These are phyloP conservation scores for Pseudonectria foliicola DNA, from an alignment of 2,329 filamentous ascomycete species.

Conservation along the genomic window DNA sequence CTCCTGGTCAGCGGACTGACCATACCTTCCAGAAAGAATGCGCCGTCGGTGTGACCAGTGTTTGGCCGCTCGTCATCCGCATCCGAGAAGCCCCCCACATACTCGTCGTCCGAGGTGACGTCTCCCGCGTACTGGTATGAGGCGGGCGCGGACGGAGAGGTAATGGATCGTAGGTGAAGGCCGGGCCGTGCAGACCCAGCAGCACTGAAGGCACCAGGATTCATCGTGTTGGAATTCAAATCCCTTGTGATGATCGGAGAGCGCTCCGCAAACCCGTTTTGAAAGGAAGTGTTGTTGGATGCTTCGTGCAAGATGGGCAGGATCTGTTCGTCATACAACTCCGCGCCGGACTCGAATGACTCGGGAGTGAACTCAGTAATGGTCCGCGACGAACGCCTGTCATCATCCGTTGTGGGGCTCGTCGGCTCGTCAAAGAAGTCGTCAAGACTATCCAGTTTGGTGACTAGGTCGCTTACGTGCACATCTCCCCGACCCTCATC, in stretches of 20 bases:
- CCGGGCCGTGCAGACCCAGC: conserved; percentile 49
- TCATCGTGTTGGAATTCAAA: conserved; percentile 55
- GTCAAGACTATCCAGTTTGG: conserved; percentile 70
- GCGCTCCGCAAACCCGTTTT: conserved; percentile 79
- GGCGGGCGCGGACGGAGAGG: conserved; percentile 62
- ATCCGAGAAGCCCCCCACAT: conserved; percentile 69
- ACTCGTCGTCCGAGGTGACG: conserved; percentile 70
- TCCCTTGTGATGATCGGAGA: conserved; percentile 54
- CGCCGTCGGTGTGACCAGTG: conserved; percentile 34
- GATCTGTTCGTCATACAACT: conserved; percentile 88
- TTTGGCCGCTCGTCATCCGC: conserved; percentile 53
- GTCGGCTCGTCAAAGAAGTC: conserved; percentile 72
- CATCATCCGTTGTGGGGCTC: conserved; percentile 50
- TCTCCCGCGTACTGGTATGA: conserved; percentile 51
- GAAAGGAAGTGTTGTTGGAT: conserved; percentile 71
- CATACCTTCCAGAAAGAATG: conserved; percentile 54
- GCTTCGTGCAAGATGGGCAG: conserved; percentile 85
- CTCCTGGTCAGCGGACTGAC: conserved; percentile 51
- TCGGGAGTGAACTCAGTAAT: conserved; percentile 59
- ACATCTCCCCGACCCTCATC: conserved; percentile 68
- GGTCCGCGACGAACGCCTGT: conserved; percentile 54
- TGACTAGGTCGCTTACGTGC: conserved; percentile 69
- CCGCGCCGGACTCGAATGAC: conserved; percentile 65
- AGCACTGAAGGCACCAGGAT: conserved; percentile 50
- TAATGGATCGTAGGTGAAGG: conserved; percentile 76